phyloP scores from a whole-genome alignment of 768 basidiomycete species.

The Termitomyces sp. region DNA sequence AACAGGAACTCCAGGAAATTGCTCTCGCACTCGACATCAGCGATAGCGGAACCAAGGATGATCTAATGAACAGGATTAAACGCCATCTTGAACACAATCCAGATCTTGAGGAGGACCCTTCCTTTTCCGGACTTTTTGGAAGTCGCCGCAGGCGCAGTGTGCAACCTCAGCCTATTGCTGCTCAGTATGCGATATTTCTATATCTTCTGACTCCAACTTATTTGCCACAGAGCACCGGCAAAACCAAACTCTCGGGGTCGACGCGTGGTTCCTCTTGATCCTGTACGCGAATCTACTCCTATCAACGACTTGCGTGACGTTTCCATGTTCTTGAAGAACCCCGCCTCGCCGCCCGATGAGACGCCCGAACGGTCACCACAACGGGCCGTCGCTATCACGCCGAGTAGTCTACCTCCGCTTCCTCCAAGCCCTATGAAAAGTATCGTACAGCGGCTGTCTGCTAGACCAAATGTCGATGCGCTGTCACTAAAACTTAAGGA shows the following conservation, averaged over 20 bases:
- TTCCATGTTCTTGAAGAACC: constrained; percentile 46
- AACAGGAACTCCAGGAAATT: constrained; percentile 60
- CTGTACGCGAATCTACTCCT: constrained; percentile 45
- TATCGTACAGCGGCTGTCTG: constrained; percentile 30
- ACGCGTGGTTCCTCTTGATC: constrained; percentile 28
- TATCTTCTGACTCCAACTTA: background rate
- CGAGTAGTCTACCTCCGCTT: constrained; percentile 34
- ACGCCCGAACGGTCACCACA: constrained; percentile 23
- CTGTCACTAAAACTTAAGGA: constrained; percentile 27
- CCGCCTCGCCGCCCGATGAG: constrained; percentile 32
- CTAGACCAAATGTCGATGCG: constrained; percentile 23
- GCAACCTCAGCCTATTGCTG: constrained; percentile 26
- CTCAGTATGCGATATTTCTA: background rate
- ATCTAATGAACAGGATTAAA: constrained; percentile 56
- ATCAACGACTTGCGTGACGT: constrained; percentile 44
- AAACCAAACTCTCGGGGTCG: constrained; percentile 13
- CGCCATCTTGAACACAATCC: constrained; percentile 56
- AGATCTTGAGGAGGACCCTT: constrained; percentile 49
- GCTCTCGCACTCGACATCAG: constrained; percentile 48
- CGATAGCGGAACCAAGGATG: constrained; percentile 58
- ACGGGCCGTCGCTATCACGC: constrained; percentile 20
- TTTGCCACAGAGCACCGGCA: constrained; percentile 5
- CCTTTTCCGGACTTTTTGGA: constrained; percentile 50
- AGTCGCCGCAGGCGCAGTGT: constrained; percentile 38
- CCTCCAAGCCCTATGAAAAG: constrained; percentile 35